Base-by-base conservation (phyloP, 1,139 yeast genomes). In the Yamadazyma friedrichii region DNA sequence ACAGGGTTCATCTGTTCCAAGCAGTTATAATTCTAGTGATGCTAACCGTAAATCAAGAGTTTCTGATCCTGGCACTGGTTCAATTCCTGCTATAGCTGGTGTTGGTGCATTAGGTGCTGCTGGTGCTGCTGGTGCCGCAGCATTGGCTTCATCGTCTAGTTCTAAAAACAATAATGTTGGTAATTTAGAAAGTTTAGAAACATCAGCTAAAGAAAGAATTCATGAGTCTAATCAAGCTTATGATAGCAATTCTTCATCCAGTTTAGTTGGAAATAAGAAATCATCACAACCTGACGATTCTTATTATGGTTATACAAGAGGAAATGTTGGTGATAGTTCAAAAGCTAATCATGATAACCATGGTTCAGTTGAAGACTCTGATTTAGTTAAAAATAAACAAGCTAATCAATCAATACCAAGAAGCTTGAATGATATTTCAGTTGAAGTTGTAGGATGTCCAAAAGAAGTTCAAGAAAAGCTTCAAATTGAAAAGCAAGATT, bases 381-480 rank as follows among this genome's bases (percentile, higher is more conserved):
- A 40, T 6, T 42, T 49, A 20, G 11, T 10, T 13, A 33, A 39
- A 10, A 27, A 42, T 17, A 17, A 35, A n/a, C 39, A 41, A n/a
- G 38, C 36, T 30, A 36, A 36, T 6, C 6, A 31, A 9, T 9
- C 35, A 15, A 27, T 37, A 12, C 41, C 45, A 31, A 33, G 41
- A 31, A 13, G 38, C 8, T 17, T 27, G 8, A 20, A 31, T 33
- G 33, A 34, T 31, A 31, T 39, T 13, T 2, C 17, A 17, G 25
- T 52, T 13, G 49, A 50, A 29, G 42, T 52, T 9, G 53, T 52
- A 15, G 56, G 55, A 15, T 48, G 52, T 31, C 49, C 56, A 8
- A 17, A 38, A 15, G 47, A 45, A 6, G 33, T 42, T 13, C 42
- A 43, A 31, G 17, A 31, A 10, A 41, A 41, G 25, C 13, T 48